Evolutionary conservation across 208 protist genomes (phyloP).

Genomic region (Acanthamoeba polyphaga): DNA sequence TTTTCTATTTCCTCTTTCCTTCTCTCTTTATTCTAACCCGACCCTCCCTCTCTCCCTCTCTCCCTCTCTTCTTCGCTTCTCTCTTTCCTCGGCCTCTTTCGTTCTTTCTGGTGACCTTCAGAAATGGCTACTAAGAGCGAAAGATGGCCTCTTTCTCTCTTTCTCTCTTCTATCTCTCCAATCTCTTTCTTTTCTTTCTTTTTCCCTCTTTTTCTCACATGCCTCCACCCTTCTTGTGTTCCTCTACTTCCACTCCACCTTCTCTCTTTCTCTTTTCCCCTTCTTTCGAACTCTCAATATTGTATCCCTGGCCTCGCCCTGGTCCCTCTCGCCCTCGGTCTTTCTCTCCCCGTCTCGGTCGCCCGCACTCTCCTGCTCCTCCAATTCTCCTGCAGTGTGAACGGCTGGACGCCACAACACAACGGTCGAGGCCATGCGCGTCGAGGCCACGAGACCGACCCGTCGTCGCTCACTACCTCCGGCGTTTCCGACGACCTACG

Average conservation of each 20-base stretch:
- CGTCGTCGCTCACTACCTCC: background rate
- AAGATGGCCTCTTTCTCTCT: conserved; percentile 9
- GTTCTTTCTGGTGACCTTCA: background rate
- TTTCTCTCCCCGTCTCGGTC: background rate
- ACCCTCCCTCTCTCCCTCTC: background rate
- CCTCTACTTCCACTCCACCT: background rate
- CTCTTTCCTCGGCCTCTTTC: background rate
- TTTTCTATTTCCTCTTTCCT: background rate
- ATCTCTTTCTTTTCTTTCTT: no score
- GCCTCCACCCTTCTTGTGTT: background rate
- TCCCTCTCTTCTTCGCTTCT: background rate
- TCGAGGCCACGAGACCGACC: background rate
- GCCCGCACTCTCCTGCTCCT: background rate
- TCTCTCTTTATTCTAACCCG: background rate
- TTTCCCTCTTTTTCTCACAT: conserved; percentile 2
- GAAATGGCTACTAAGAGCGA: conserved; percentile 57
- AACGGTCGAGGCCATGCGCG: background rate
- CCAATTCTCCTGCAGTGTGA: background rate
- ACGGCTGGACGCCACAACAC: background rate
- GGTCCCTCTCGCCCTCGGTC: background rate
- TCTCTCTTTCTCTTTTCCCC: background rate
- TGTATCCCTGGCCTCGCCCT: background rate
- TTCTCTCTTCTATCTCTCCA: background rate
- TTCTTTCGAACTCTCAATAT: background rate
- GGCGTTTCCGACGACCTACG: background rate